Evolutionary conservation across 2,329 filamentous ascomycete genomes (phyloP), one percentile per base, ranked within the genome.

Genomic region (Aspergillus vadensis): DNA sequence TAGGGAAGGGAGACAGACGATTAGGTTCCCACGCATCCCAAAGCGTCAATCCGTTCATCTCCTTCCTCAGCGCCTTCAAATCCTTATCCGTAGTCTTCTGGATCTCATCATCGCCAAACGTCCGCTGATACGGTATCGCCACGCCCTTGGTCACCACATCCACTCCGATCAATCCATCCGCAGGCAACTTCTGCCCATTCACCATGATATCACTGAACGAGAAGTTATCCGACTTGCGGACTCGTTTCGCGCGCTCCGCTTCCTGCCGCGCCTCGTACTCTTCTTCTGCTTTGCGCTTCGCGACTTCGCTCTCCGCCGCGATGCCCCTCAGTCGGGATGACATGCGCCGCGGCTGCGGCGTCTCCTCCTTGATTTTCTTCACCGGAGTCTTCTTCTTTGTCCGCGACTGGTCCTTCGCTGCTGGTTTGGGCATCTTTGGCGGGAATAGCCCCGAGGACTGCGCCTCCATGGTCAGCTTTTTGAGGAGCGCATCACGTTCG

Each of bases 1-100:
- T 30, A 30, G 27, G 27, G 27, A 30, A 47, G 32, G 32, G 61
- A 10, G 50, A 75, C 84, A 62, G 78, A 90, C 91, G 86, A 69
- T 89, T 93, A 0, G 93, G 92, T 19, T 87, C 85, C 83, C 91
- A 97, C 14, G 88, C 87, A 60, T 96, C 89, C 80, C 96, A 98
- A 0, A 99, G 73, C 64, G 89, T 82, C 19, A 99, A 76, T 0
- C 85, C 82, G 62, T 86, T 89, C 89, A 98, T 93, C 49, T 87
- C 88, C 72, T 91, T 82, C 32, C 94, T 82, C 57, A 97, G 66
- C 0, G 85, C 84, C 71, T 89, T 90, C 7, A 98, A 72, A 21
- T 88, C 88, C 68, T 90, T 88, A 70, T 97, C 88, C 0, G 85
- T 88, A 0, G 91, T 96, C 63, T 91, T 86, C 62, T 89, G 88